These are phyloP conservation scores for Thuja plicata DNA, from an alignment of 83 land plant species.

Conservation along the genomic window DNA sequence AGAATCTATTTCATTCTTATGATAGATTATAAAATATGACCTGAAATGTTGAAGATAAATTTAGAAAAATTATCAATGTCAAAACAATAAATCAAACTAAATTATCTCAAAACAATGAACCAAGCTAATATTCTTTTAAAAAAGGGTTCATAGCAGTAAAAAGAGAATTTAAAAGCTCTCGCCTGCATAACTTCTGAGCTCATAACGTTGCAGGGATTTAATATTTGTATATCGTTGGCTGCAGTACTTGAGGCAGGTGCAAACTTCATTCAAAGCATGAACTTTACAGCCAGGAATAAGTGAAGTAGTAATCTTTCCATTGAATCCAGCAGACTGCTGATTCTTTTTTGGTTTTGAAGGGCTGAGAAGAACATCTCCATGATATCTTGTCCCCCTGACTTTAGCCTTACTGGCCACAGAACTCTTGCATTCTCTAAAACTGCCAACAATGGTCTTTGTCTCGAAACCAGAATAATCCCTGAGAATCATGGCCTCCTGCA, in stretches of 20 bases:
- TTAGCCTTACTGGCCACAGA: neutral
- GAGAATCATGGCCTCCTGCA: constrained; percentile 7
- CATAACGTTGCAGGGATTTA: neutral
- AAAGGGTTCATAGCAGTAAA: neutral
- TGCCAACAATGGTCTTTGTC: neutral
- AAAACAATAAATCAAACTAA: too few species aligned
- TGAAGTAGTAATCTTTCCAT: neutral
- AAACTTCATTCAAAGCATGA: neutral
- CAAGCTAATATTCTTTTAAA: too few species aligned
- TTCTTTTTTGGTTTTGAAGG: neutral
- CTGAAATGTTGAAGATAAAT: too few species aligned
- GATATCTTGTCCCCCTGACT: neutral
- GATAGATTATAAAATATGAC: too few species aligned
- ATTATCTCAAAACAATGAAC: too few species aligned
- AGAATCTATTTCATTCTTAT: too few species aligned
- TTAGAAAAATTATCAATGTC: too few species aligned
- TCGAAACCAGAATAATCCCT: neutral
- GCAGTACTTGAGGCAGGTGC: neutral
- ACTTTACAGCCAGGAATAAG: neutral
- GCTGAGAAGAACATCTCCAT: neutral
- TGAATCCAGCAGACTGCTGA: neutral
- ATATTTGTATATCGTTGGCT: neutral
- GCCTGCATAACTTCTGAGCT: constrained; percentile 1
- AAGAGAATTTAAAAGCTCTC: neutral
- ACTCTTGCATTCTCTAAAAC: neutral